Percentiles rank a stretch among this genome's conserved stretches.
Conservation (phyloP, 2,329 filamentous ascomycete genomes). For the Dactylellina cionopaga region DNA sequence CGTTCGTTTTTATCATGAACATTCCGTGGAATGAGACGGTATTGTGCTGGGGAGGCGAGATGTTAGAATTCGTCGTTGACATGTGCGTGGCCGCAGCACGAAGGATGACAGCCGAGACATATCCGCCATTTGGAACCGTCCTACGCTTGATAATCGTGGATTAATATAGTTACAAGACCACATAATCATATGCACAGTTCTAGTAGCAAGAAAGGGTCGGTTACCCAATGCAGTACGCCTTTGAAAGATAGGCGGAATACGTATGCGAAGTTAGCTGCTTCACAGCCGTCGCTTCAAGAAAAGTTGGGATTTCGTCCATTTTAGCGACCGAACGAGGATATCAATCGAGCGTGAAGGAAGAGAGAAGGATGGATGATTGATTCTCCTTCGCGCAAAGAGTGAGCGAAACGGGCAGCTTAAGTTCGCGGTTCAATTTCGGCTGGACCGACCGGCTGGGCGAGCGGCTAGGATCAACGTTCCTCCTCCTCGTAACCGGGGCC, state of each 20-base stretch:
- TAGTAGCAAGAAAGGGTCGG: conserved; percentile 4
- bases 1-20: conserved; percentile 72
- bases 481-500: not conserved
- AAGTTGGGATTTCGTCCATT: conserved; percentile 56
- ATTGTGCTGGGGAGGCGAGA: conserved; percentile 65
- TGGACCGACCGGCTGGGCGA: conserved; percentile 12
- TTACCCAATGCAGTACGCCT: conserved; percentile 73
- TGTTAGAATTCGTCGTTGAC: conserved; percentile 65
- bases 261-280: conserved; percentile 66
- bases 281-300: conserved; percentile 65
- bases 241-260: conserved; percentile 68
- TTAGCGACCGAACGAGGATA: conserved; percentile 4
- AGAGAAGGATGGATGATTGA: conserved; percentile 2
- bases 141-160: conserved; percentile 33
- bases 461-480: not conserved
- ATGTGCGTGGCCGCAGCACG: conserved; percentile 71
- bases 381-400: too few relatives aligned
- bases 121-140: conserved; percentile 76
- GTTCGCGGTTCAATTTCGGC: conserved; percentile 38
- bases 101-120: conserved; percentile 72
- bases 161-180: conserved; percentile 20
- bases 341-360: not conserved
- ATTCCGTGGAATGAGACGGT: conserved; percentile 73
- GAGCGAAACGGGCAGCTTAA: not conserved
- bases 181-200: not conserved